Conservation (phyloP, 2,329 filamentous ascomycete species). For the Drechmeria coniospora region DNA sequence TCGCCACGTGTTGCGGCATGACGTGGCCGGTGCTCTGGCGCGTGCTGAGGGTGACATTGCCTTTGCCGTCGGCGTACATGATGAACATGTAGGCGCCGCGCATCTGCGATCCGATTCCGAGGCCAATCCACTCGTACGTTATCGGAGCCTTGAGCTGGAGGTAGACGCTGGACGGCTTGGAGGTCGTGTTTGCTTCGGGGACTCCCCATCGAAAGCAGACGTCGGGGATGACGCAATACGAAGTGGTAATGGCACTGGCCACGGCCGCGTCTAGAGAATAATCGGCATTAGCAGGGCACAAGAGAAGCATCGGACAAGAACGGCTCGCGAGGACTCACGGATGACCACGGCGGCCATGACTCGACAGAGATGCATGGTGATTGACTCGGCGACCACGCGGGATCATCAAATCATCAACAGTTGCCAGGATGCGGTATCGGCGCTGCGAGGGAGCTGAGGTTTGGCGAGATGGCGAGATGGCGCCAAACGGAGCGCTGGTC, state of each 20-base stretch:
- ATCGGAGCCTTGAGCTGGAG: conserved; percentile 43
- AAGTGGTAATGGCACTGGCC: conserved; percentile 12
- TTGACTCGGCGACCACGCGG: too few species aligned
- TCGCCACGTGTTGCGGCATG: conserved; percentile 29
- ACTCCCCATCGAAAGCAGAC: conserved; percentile 42
- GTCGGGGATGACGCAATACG: conserved; percentile 25
- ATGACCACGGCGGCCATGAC: too few species aligned
- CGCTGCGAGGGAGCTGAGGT: too few species aligned
- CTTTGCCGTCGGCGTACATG: conserved; percentile 40
- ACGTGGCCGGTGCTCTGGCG: conserved; percentile 31
- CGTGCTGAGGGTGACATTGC: conserved; percentile 47
- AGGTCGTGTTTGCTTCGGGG: conserved; percentile 30
- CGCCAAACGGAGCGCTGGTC: too few species aligned
- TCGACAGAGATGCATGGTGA: too few species aligned
- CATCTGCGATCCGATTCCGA: conserved; percentile 43
- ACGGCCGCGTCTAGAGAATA: conserved; percentile 11
- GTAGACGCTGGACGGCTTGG: conserved; percentile 40
- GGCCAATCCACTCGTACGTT: conserved; percentile 38
- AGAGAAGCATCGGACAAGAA: too few species aligned
- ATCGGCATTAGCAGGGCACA: too few species aligned
- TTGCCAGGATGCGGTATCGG: too few species aligned
- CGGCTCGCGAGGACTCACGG: too few species aligned
- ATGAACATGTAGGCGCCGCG: conserved; percentile 43
- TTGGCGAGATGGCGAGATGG: too few species aligned
- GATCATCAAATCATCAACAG: too few species aligned